Evolutionary conservation across 768 basidiomycete genomes (phyloP), one percentile per base, ranked within the genome.

Genomic region (Boletus edulis): DNA sequence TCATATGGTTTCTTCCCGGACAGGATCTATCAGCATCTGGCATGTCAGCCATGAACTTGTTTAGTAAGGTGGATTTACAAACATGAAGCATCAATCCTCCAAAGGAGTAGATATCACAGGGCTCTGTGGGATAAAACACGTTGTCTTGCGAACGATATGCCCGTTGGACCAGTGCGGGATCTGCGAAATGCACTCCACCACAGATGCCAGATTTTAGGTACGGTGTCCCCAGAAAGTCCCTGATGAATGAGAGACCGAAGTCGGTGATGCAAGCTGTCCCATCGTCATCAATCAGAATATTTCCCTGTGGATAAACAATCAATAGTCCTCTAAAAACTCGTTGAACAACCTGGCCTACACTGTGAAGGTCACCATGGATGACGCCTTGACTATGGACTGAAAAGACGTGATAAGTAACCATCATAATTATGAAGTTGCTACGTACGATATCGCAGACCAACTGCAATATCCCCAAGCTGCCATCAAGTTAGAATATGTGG

Each of bases 121-220:
- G 46, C 6, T 49, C 47, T 17, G 59, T 64, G 17, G 67, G 64
- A 45, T 56, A 44, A 39, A 47, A 34, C 32, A 14, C 38, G 1
- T 18, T 18, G 20, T 14, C 56, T 15, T 11, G 40, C 12, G 20
- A 38, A 10, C 15, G 17, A 12, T 48, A 31, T 17, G 48, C 53
- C 17, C 27, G 56, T 24, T 46, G 43, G 22, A 66, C 52, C 10
- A 52, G 67, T 12, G 72, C 64, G 0, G 78, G 68, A 55, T 80
- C 81, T n/a, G 78, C 75, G 71, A 79, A 81, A 3, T 76, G 73
- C 27, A 79, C 67, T 15, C 70, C 72, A 4, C 79, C 81, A 29
- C 64, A 56, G 31, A 71, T 45, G 17, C 43, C 24, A 67, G 76
- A 76, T 17, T 67, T 72, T 40, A 71, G 18, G 44, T 68, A 68